Base-by-base conservation (phyloP, 2,329 filamentous ascomycete species). In the Ceratocystis papillata region DNA sequence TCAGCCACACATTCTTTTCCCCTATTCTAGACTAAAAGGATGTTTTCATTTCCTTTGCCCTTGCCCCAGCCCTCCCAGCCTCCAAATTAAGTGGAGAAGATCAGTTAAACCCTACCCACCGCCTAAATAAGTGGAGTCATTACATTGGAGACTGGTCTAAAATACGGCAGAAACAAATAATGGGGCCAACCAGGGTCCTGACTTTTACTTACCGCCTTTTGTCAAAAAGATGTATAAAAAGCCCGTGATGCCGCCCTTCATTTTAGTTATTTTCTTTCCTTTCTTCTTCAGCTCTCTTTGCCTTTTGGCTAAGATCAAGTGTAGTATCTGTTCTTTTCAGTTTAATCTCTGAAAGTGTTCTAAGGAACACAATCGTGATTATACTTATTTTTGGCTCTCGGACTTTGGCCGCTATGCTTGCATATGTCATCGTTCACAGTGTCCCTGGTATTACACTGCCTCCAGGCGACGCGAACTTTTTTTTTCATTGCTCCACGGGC, bases 281-380 rank as follows among this genome's bases (percentile, higher is more conserved):
- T 68, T 68, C 64, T 67, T 68, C 67, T 68, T 67, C 41, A 68
- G 67, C 67, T 68, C 67, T 68, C 67, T 68, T 68, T 68, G 67
- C 67, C 79, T 80, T 81, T 81, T 84, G 81, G 84, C 84, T 89
- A 88, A 90, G 87, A 90, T 90, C 87, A 90, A 90, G 87, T 90
- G 87, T 90, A 90, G 88, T 90, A 90, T 89, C 87, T 90, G 87
- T 92, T 92, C 88, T 92, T 91, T 89, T 90, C 87, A 92, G 88
- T 90, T 92, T 92, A 91, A 91, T 90, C 86, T 87, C 88, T 92
- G 87, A 87, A 89, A 90, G 83, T 82, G 80, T 80, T 81, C 85
- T 83, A 88, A 79, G 81, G 85, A 80, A 80, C 79, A 80, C 81
- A 84, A 83, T 82, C 80, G 80, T 85, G 87, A 89, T 92, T 92